phyloP scores from a whole-genome alignment of 257 asterid species.

The Primulina eburnea region DNA sequence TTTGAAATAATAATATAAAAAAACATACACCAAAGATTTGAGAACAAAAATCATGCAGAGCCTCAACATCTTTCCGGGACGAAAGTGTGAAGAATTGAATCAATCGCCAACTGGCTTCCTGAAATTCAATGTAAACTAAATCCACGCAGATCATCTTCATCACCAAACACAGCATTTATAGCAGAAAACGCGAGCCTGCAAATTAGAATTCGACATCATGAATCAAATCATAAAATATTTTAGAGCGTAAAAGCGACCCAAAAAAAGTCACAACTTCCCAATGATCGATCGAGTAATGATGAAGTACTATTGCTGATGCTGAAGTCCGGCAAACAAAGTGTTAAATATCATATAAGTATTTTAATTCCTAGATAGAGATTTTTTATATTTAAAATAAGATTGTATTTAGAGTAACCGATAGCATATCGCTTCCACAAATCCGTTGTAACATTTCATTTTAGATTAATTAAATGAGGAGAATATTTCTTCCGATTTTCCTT shows the following conservation, averaged over 20 bases:
- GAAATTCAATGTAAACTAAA: constrained; percentile 30
- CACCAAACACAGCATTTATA: constrained; percentile 56
- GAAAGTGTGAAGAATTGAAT: neutral
- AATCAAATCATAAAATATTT: constrained; percentile 1
- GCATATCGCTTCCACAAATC: too few species aligned
- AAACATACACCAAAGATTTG: neutral
- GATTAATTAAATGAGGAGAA: too few species aligned
- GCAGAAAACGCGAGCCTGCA: constrained; percentile 68
- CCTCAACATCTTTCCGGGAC: neutral
- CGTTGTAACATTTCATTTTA: too few species aligned
- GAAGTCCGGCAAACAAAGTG: neutral
- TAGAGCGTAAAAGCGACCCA: neutral
- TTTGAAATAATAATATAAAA: too few species aligned
- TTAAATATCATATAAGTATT: too few species aligned
- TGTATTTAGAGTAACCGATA: too few species aligned
- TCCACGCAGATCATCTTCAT: constrained; percentile 52
- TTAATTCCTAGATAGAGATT: too few species aligned
- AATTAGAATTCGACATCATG: constrained; percentile 9
- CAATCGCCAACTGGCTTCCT: neutral
- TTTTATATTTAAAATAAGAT: too few species aligned
- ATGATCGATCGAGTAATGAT: neutral
- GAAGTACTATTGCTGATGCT: neutral
- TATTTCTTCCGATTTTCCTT: too few species aligned
- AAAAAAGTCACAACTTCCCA: neutral
- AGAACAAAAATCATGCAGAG: neutral